phyloP scores from a whole-genome alignment of 2,329 filamentous ascomycete genomes.

The Botrytis tulipae region DNA sequence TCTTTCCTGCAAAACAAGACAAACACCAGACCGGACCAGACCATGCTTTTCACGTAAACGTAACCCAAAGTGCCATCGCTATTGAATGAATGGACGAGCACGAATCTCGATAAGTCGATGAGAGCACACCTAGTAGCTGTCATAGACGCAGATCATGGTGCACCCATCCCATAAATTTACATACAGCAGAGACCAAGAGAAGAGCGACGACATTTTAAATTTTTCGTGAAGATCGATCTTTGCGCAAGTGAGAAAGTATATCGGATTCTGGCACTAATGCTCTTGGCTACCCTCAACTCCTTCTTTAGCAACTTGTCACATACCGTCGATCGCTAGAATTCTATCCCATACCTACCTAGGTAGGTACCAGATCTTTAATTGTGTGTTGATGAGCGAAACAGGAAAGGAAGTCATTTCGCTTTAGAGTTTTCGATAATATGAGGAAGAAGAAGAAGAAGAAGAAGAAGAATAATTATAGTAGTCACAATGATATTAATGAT shows the following conservation, averaged over 20 bases:
- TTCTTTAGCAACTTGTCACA: background rate
- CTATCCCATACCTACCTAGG: background rate
- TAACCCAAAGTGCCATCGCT: background rate
- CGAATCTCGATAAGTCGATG: background rate
- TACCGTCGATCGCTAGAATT: background rate
- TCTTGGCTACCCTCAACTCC: background rate
- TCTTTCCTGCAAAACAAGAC: background rate
- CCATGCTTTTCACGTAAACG: background rate
- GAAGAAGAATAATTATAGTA: background rate
- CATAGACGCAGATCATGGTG: background rate
- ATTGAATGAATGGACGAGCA: no score
- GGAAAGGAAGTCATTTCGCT: background rate
- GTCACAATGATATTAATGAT: background rate
- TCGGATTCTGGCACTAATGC: background rate
- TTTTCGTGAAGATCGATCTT: background rate
- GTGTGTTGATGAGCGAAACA: background rate
- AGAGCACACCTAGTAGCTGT: background rate
- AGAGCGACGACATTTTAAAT: background rate
- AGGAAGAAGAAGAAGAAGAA: background rate
- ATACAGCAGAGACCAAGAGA: background rate
- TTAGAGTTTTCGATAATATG: background rate
- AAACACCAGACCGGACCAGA: no score
- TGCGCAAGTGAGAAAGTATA: background rate
- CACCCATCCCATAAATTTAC: background rate
- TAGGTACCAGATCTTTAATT: background rate